Evolutionary conservation across 441 rosid species (phyloP).

Genomic region (Brassica balearica): DNA sequence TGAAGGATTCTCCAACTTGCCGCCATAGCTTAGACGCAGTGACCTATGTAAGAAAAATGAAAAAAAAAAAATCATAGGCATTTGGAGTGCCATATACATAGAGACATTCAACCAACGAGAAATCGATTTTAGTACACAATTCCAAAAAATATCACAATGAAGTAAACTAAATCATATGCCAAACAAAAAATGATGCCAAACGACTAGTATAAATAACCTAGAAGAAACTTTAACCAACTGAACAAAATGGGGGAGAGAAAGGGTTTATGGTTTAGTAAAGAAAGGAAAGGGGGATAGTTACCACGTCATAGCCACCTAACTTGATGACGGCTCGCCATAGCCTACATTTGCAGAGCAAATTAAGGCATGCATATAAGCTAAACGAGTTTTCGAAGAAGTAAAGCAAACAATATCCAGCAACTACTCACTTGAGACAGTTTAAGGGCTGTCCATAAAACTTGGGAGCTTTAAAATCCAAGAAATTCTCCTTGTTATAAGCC

Average conservation of each 20-base stretch:
- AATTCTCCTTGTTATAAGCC: slow-evolving; percentile 62
- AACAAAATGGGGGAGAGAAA: too few relatives aligned
- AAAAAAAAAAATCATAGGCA: neutral
- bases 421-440: slow-evolving; percentile 81
- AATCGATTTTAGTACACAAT: neutral
- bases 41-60: slow-evolving; percentile 60
- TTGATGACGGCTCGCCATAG: slow-evolving; percentile 90
- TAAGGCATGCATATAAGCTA: slow-evolving; percentile 9
- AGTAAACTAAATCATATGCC: slow-evolving; percentile 8
- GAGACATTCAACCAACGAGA: neutral
- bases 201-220: too few relatives aligned
- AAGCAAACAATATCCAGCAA: too few relatives aligned
- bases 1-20: slow-evolving; percentile 96
- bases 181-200: neutral
- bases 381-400: too few relatives aligned
- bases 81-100: slow-evolving; percentile 11
- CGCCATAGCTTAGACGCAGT: slow-evolving; percentile 91
- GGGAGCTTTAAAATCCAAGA: slow-evolving; percentile 79
- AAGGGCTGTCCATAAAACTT: slow-evolving; percentile 91
- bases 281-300: too few relatives aligned
- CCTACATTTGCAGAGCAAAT: slow-evolving; percentile 50
- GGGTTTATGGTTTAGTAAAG: too few relatives aligned
- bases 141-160: neutral
- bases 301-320: slow-evolving; percentile 75
- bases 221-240: too few relatives aligned